Conservation (phyloP, 163 green algal species). For the Coccomyxa subellipsoidea region DNA sequence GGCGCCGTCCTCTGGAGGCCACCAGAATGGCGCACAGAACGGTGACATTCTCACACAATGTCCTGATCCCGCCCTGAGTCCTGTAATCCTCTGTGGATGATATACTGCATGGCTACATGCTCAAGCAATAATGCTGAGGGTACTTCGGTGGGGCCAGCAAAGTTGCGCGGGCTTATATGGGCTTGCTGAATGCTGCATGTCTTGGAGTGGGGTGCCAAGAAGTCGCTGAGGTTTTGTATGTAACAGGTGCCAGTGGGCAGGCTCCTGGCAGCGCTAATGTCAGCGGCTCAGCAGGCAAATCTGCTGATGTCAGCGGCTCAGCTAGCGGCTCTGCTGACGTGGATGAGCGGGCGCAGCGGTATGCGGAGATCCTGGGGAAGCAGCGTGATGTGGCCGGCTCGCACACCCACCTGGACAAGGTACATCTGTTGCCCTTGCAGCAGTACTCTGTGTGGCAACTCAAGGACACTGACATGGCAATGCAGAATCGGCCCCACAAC, state of each 20-base stretch:
- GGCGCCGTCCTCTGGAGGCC: background rate
- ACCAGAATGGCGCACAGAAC: background rate
- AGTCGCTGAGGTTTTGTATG: no score
- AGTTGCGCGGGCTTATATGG: no score
- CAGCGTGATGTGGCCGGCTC: background rate
- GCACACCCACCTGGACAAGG: background rate
- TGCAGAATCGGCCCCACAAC: background rate
- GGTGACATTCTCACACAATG: no score
- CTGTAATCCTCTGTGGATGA: no score
- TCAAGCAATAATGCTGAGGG: no score
- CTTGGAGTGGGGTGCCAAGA: no score
- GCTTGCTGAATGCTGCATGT: no score
- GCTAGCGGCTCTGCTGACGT: background rate
- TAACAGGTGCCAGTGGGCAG: background rate
- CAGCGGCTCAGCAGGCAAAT: background rate
- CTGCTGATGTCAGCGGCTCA: slow-evolving; percentile 1
- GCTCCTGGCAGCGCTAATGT: background rate
- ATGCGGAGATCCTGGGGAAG: background rate
- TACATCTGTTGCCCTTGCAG: background rate
- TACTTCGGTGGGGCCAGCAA: no score
- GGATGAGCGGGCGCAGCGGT: background rate
- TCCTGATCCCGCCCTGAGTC: no score
- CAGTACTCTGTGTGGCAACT: background rate
- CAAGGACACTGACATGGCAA: background rate
- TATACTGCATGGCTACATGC: no score